Base-by-base conservation (phyloP, 768 basidiomycete species). In the Phaeotremella fagi region DNA sequence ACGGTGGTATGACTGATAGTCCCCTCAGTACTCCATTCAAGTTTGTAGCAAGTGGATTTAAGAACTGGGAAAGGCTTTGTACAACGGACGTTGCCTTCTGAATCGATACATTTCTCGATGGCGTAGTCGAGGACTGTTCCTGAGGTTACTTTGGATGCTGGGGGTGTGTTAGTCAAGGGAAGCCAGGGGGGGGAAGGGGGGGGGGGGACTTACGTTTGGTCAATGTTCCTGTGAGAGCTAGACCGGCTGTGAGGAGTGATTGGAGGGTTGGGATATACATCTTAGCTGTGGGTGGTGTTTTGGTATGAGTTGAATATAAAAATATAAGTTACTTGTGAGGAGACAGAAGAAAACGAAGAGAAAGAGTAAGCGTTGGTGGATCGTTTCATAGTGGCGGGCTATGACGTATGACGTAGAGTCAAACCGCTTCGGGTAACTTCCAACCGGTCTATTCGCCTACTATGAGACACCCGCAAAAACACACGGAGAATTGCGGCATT, bases 21-120 rank as follows among this genome's bases (percentile, higher is more conserved):
- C 6, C 71, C 71, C n/a, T 65, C 60, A 35, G 71, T 73, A 11
- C 60, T 59, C 71, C 71, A 73, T 27, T 61, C 59, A 50, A 73
- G 55, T 37, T 58, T 57, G 60, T 73, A 73, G 45, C 65, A 69
- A 20, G 59, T 66, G n/a, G 50, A 57, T 50, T 71, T 67, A 24
- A 52, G 25, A 22, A 69, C 63, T 35, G 61, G 53, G 62, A 73
- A 73, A 22, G 71, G 71, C 48, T 63, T 71, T 49, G 69, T 59
- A 55, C 71, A 73, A 46, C 66, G 63, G 23, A 54, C 28, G 46
- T 63, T 64, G 18, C 61, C 61, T 24, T 67, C 62, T 20, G 49
- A 38, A 48, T 71, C 71, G 50, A 71, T 54, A 50, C 71, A 73
- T 46, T 64, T 62, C 56, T 67, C 61, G 42, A 63, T 56, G 44